Evolutionary conservation across 306 rosid species (phyloP), one percentile per base, ranked within the genome.

Genomic region (Begonia loranthoides): DNA sequence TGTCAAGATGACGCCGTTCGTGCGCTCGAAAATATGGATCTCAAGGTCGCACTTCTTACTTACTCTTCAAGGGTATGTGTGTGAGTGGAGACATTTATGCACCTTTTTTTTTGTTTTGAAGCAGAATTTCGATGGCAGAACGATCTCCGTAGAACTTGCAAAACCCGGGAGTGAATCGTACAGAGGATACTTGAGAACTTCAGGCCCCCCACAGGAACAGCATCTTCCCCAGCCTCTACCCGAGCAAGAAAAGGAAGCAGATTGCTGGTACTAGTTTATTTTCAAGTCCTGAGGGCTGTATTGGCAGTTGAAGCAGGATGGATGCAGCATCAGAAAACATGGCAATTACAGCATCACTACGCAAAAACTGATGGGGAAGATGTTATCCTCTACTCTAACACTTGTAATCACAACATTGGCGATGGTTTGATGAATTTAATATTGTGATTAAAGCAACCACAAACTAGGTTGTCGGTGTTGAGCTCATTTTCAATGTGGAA

Each of bases 21-120:
- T 49, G 97, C 97, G 17, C 58, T 85, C 34, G 95, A 90, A 69
- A 82, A 60, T 47, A 90, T 85, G 97, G 95, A 90, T 72, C 53
- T 64, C 72, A 79, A 79, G 97, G 97, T 90, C 70, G 17, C n/a
- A 34, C 60, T 55, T 24, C 41, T 14, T 7, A 41, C 24, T 15
- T 21, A 4, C 9, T 7, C 48, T 34, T 22, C 2, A 10, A 17
- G 50, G 13, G 17, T 58, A 3, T 15, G 19, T 6, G 13, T 15
- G 39, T 41, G 4, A 13, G 49, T 36, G 45, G 46, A 50, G 10
- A 50, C 24, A 24, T 51, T 58, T 48, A 76, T 62, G 10, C 55
- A 24, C 49, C 46, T 55, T 43, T 17, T 14, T 7, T 71, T 38
- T 28, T 38, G 17, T 60, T 63, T 45, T 15, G 3, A 33, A 0